Conservation (phyloP, 2,329 filamentous ascomycete genomes). For the Penicillium sp. region DNA sequence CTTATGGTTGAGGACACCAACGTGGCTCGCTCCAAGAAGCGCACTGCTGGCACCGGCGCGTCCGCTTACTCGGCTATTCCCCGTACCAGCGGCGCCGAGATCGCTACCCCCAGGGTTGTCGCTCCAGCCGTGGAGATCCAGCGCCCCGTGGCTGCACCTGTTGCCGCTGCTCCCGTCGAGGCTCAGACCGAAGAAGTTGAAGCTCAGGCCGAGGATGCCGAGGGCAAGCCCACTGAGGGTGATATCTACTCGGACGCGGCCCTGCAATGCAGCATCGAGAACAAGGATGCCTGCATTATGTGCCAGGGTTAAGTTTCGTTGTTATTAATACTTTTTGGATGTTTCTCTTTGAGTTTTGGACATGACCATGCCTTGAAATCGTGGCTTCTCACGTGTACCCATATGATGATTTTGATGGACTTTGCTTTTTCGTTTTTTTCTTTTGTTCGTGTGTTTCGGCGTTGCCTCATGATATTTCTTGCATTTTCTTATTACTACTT, state of each 20-base stretch:
- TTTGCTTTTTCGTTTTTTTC: conserved; percentile 8
- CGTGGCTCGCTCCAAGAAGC: conserved; percentile 70
- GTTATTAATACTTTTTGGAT: conserved; percentile 12
- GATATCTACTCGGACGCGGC: conserved; percentile 96
- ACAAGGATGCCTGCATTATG: conserved; percentile 93
- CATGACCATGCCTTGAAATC: conserved; percentile 3
- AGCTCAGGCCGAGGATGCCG: conserved; percentile 63
- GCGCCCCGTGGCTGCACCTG: conserved; percentile 61
- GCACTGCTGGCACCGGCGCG: conserved; percentile 58
- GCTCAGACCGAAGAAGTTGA: conserved; percentile 63
- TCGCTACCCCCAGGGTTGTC: conserved; percentile 56
- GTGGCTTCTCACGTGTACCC: conserved; percentile 21
- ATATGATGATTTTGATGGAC: conserved; percentile 38
- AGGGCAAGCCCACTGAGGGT: conserved; percentile 72
- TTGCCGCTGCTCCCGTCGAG: conserved; percentile 60
- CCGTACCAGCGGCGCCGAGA: conserved; percentile 64
- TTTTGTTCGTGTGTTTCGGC: conserved; percentile 18
- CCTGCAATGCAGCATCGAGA: conserved; percentile 93
- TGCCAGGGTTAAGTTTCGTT: conserved; percentile 73
- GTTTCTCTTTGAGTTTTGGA: conserved; percentile 16
- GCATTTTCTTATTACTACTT: conserved; percentile 11
- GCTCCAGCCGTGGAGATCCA: conserved; percentile 19
- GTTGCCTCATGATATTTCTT: conserved; percentile 14
- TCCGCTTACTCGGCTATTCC: conserved; percentile 62
- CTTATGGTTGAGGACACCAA: conserved; percentile 84